Evolutionary conservation across 352 stramenopile species (phyloP), one percentile per base, ranked within the genome.

Genomic region (Pythium plurisporium): DNA sequence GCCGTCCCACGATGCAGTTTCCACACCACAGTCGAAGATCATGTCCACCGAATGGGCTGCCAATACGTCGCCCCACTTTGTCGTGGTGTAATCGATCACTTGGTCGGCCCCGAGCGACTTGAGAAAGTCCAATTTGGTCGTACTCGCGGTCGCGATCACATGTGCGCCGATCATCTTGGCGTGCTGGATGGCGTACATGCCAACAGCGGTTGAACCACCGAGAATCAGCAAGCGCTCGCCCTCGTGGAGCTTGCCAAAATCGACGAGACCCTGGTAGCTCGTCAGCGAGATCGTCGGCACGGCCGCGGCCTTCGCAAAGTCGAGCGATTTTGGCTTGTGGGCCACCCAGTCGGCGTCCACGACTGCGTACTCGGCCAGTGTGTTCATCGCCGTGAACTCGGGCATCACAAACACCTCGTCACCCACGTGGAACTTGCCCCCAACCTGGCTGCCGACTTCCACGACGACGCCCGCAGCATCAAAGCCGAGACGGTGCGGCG

Each of bases 71-170:
- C 41, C 48, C 68, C 70, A 86, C 40, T 81, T 73, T n/a, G 69
- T 36, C 11, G n/a, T 58, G 23, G 60, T 71, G 62, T 86, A 79
- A 31, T 82, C 68, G 44, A 85, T 54, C 9, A 80, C 61, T 22
- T 72, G 43, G 43, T 80, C 72, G 0, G 62, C 74, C 11, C 67
- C 72, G 1, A 80, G 55, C 8, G 47, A 61, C 45, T 70, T 63
- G 11, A 76, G 55, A 0, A 73, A 52, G 14, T 68, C 67, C 2
- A 55, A 34, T 29, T 84, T 79, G 42, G 55, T 47, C 2, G 59
- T 26, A 38, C 74, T 79, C 5, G 47, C 53, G 0, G 69, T 79
- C 3, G 62, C 40, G 37, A 78, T 69, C 11, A 61, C 54, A 23
- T 31, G n/a, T 3, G 34, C 54, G 8, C 54, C 54, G 19, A 61